Conservation (phyloP, 2,329 filamentous ascomycete genomes). For the Arthrobotrys pseudoclavata region DNA sequence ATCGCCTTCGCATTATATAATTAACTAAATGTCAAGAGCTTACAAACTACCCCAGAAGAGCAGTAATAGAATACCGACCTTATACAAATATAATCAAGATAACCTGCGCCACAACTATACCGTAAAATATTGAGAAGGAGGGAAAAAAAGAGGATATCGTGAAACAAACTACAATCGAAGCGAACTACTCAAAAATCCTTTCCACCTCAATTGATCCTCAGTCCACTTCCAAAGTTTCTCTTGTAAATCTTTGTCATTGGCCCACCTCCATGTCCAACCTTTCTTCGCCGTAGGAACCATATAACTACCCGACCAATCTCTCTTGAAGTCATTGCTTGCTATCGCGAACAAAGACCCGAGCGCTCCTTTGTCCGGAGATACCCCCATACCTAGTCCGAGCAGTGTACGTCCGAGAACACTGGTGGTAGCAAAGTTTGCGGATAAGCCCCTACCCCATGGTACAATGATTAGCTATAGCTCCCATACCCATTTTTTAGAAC, state of each 20-base stretch:
- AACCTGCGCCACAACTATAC: background rate
- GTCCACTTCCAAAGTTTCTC: slow-evolving; percentile 52
- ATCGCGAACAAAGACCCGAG: slow-evolving; percentile 22
- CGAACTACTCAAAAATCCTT: slow-evolving; percentile 36
- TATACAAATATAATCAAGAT: background rate
- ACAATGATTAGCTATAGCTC: background rate
- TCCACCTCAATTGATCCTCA: slow-evolving; percentile 37
- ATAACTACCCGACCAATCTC: slow-evolving; percentile 47
- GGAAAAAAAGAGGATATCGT: background rate
- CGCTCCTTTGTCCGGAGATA: slow-evolving; percentile 46
- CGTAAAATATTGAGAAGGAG: background rate
- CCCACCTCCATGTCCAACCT: slow-evolving; percentile 19
- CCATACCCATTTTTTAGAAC: background rate
- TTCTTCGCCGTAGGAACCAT: slow-evolving; percentile 42
- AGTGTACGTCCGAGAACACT: slow-evolving; percentile 31
- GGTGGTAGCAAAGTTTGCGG: slow-evolving; percentile 27
- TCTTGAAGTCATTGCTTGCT: slow-evolving; percentile 47
- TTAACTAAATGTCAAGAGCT: too few relatives aligned
- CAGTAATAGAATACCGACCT: background rate
- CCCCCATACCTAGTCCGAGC: slow-evolving; percentile 30
- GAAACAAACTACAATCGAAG: background rate
- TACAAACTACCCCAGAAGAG: too few relatives aligned
- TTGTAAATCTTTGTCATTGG: slow-evolving; percentile 37
- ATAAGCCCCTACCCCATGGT: slow-evolving; percentile 13
- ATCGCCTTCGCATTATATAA: too few relatives aligned